phyloP scores from a whole-genome alignment of 371 early-diverging fungal genomes.

The Rhizopus stolonifer region DNA sequence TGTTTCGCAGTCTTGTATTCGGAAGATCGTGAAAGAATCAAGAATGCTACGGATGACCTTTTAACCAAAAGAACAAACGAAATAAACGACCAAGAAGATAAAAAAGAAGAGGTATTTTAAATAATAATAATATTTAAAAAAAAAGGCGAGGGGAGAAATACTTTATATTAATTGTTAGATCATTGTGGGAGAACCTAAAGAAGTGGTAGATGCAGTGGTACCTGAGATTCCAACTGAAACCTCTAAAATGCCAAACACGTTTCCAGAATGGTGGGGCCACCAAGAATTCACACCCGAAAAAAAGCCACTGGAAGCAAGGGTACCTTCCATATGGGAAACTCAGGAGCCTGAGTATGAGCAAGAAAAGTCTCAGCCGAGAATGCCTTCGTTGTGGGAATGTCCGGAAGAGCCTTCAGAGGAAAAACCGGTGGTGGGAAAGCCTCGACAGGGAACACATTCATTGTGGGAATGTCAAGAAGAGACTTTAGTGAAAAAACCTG shows the following conservation, averaged over 20 bases:
- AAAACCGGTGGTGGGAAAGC: too few relatives aligned
- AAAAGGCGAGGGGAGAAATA: slow-evolving; percentile 1
- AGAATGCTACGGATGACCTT: slow-evolving; percentile 22
- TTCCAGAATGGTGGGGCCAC: slow-evolving; percentile 49
- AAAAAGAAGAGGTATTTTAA: background rate
- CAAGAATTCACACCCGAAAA: slow-evolving; percentile 22
- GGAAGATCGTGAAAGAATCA: slow-evolving; percentile 42
- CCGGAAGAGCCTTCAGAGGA: too few relatives aligned
- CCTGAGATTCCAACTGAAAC: slow-evolving; percentile 11
- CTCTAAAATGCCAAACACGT: slow-evolving; percentile 31
- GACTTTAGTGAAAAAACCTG: too few relatives aligned
- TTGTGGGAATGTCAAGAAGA: too few relatives aligned
- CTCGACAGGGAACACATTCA: too few relatives aligned
- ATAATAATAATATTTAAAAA: too few relatives aligned
- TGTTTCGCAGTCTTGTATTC: slow-evolving; percentile 53
- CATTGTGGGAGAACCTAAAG: background rate
- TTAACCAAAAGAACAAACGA: slow-evolving; percentile 22
- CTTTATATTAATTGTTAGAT: background rate
- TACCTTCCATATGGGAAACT: background rate
- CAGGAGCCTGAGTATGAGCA: too few relatives aligned
- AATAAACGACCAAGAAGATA: slow-evolving; percentile 4
- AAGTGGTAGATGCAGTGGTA: slow-evolving; percentile 1
- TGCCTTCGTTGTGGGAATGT: too few relatives aligned
- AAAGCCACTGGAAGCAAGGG: background rate
- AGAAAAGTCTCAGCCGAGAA: too few relatives aligned